These are phyloP conservation scores for Quercus bicolor DNA, from an alignment of 306 rosid genomes.

Conservation along the genomic window DNA sequence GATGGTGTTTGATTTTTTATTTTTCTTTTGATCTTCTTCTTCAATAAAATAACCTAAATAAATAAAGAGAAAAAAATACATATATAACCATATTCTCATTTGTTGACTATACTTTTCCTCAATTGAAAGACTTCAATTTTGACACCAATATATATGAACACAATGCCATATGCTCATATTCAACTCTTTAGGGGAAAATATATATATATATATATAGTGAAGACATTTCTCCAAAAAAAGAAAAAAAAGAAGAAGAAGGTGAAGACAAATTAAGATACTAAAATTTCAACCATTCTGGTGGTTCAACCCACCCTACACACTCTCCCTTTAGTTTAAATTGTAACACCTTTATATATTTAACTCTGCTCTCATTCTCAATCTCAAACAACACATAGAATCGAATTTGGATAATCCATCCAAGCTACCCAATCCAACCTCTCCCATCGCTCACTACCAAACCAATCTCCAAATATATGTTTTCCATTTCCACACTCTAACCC, in stretches of 20 bases:
- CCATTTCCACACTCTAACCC: slow-evolving; percentile 5
- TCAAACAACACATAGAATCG: slow-evolving; percentile 38
- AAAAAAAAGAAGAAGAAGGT: not conserved
- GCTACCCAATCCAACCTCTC: slow-evolving; percentile 36
- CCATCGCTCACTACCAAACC: slow-evolving; percentile 19
- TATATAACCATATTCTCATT: slow-evolving; percentile 10
- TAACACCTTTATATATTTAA: not conserved
- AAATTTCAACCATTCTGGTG: slow-evolving; percentile 50
- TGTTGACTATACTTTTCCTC: slow-evolving; percentile 15
- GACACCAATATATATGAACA: slow-evolving; percentile 12
- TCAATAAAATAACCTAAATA: too few relatives aligned
- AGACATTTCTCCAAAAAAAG: not conserved
- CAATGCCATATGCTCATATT: not conserved
- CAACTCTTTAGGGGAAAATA: not conserved
- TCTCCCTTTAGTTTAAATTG: not conserved
- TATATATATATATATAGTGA: too few relatives aligned
- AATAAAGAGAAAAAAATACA: too few relatives aligned
- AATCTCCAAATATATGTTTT: slow-evolving; percentile 13
- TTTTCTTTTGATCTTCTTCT: too few relatives aligned
- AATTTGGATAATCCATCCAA: slow-evolving; percentile 25
- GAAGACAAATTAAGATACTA: slow-evolving; percentile 4
- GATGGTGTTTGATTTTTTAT: too few relatives aligned
- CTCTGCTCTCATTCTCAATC: not conserved
- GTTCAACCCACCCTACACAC: slow-evolving; percentile 51
- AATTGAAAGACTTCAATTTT: slow-evolving; percentile 31